These are phyloP conservation scores for Termitomyces sp. DNA, from an alignment of 768 basidiomycete genomes.

Conservation along the genomic window DNA sequence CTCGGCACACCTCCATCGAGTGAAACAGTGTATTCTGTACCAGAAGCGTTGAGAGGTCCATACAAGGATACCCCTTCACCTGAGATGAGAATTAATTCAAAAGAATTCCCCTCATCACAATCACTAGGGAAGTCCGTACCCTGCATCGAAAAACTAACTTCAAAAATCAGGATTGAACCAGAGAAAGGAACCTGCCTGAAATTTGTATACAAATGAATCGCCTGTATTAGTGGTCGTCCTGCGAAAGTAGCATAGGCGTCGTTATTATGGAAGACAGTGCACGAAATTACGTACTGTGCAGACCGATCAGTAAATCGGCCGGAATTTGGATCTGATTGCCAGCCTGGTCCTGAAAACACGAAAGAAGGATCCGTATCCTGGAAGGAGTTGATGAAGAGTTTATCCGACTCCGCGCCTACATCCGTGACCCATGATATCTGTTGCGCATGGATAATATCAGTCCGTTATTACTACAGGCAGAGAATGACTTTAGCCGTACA, in stretches of 20 bases:
- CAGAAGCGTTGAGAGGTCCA: conserved; percentile 33
- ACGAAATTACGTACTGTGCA: conserved; percentile 28
- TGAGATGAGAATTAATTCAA: conserved; percentile 1
- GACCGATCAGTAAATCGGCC: conserved; percentile 37
- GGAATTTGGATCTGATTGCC: conserved; percentile 27
- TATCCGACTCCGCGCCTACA: conserved; percentile 22
- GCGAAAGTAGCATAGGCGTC: neutral
- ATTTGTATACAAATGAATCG: conserved; percentile 31
- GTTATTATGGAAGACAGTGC: neutral
- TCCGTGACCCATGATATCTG: conserved; percentile 30
- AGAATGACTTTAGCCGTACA: conserved; percentile 21
- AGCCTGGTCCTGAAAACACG: conserved; percentile 26
- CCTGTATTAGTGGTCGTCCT: conserved; percentile 29
- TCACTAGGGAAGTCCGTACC: neutral
- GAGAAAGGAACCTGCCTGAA: conserved; percentile 23
- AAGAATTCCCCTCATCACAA: neutral
- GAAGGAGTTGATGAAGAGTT: conserved; percentile 20
- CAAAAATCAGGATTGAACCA: neutral
- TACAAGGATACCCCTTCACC: conserved; percentile 43
- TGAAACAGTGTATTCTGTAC: conserved; percentile 29
- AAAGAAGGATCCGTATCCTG: conserved; percentile 35
- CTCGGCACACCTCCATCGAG: conserved; percentile 24
- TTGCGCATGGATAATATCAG: neutral
- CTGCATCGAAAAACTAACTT: neutral
- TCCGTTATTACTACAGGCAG: neutral